Percentiles rank a stretch among this genome's conserved stretches.
Evolutionary conservation across 2,329 filamentous ascomycete species (phyloP).

Genomic region (Alternaria sp.): DNA sequence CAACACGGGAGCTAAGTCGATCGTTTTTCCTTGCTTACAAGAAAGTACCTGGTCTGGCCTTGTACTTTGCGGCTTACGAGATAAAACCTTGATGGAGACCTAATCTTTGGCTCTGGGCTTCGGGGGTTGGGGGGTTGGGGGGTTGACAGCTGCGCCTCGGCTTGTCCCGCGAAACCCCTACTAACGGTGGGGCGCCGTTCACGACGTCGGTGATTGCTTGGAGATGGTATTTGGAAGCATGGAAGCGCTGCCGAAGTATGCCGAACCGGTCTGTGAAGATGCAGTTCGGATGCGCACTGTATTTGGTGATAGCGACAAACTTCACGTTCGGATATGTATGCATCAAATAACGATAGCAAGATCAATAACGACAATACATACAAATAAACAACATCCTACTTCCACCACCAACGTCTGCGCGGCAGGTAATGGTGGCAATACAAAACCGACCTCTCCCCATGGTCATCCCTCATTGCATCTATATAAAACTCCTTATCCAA

Average conservation of each 20-base stretch:
- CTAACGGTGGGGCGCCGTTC: neutral
- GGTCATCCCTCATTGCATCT: slow-evolving; percentile 11
- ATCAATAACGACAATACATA: slow-evolving; percentile 10
- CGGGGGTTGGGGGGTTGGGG: neutral
- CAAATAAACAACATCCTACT: neutral
- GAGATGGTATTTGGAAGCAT: neutral
- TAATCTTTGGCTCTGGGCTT: slow-evolving; percentile 3
- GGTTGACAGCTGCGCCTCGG: slow-evolving; percentile 5
- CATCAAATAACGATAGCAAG: neutral
- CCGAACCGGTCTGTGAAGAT: neutral
- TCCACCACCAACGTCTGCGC: slow-evolving; percentile 11
- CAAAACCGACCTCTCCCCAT: slow-evolving; percentile 19
- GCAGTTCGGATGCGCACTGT: neutral
- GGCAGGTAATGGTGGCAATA: slow-evolving; percentile 18
- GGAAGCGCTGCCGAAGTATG: slow-evolving; percentile 3
- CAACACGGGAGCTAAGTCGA: slow-evolving; percentile 3
- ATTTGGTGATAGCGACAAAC: neutral
- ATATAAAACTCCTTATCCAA: slow-evolving; percentile 10
- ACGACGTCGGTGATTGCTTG: slow-evolving; percentile 8
- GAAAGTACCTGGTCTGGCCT: neutral
- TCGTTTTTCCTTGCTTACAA: slow-evolving; percentile 2
- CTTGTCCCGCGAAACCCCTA: slow-evolving; percentile 7
- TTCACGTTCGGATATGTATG: neutral
- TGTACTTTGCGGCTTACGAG: slow-evolving; percentile 1
- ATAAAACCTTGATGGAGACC: slow-evolving; percentile 4